Evolutionary conservation across 108 stramenopile genomes (phyloP).

Genomic region (Cyclostephanos tholiformis): DNA sequence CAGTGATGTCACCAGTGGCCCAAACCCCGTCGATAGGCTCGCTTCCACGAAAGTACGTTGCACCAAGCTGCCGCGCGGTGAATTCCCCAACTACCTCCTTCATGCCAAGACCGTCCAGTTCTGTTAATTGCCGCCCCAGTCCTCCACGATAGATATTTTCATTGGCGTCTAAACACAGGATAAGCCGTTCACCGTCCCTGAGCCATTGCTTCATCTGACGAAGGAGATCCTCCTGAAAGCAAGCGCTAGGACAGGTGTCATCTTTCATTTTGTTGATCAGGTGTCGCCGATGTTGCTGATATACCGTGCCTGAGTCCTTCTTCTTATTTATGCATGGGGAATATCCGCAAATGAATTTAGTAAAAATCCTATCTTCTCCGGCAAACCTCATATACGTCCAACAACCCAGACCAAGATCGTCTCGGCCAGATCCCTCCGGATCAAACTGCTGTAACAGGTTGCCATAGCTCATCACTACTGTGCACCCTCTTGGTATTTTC

Average conservation of each 20-base stretch:
- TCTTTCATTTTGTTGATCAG: slow-evolving; percentile 5
- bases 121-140: too few relatives aligned
- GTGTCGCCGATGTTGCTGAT: slow-evolving; percentile 4
- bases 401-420: slow-evolving; percentile 2
- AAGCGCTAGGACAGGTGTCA: slow-evolving; percentile 10
- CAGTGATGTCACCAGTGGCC: not conserved
- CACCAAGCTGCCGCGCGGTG: not conserved
- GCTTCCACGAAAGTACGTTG: not conserved
- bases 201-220: not conserved
- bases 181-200: not conserved
- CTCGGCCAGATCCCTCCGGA: not conserved
- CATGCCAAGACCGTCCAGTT: slow-evolving; percentile 1
- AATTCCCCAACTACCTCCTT: not conserved
- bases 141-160: not conserved
- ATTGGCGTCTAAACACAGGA: not conserved
- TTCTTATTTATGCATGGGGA: not conserved
- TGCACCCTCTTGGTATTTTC: slow-evolving; percentile 15
- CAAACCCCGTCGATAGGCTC: not conserved
- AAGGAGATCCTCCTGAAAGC: too few relatives aligned
- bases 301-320: not conserved
- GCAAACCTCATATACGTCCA: slow-evolving; percentile 14
- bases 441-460: slow-evolving; percentile 2
- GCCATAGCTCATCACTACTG: slow-evolving; percentile 4
- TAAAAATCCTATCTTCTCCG: not conserved
- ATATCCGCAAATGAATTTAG: not conserved